A percentile compares a stretch with the other conserved stretches of the same genome.
Evolutionary conservation across 257 asterid genomes (phyloP).

Genomic region (Solanum rostratum): DNA sequence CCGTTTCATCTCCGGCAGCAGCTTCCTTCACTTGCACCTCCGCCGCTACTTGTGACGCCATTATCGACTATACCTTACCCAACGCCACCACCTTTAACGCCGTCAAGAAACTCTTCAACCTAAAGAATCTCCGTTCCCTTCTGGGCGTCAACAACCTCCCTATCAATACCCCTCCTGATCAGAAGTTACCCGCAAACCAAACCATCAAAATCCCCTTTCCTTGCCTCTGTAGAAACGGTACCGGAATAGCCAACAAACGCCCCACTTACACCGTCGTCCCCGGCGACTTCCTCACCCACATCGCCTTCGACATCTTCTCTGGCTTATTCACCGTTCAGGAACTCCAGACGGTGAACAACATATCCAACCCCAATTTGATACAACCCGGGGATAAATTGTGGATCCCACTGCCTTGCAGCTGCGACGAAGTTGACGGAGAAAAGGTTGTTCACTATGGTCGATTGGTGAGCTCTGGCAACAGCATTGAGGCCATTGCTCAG

Average conservation of each 20-base stretch:
- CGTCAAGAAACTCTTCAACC: slow-evolving; percentile 38
- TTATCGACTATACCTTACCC: slow-evolving; percentile 49
- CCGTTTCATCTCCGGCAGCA: neutral
- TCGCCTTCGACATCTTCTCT: slow-evolving; percentile 47
- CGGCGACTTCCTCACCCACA: slow-evolving; percentile 48
- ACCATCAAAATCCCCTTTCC: slow-evolving; percentile 53
- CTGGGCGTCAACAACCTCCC: slow-evolving; percentile 74
- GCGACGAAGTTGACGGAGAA: slow-evolving; percentile 50
- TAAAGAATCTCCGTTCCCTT: slow-evolving; percentile 27
- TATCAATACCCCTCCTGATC: slow-evolving; percentile 17
- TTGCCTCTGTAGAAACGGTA: slow-evolving; percentile 48
- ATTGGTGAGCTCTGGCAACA: slow-evolving; percentile 38
- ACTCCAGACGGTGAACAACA: slow-evolving; percentile 49
- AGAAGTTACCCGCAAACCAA: slow-evolving; percentile 13
- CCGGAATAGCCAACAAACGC: slow-evolving; percentile 44
- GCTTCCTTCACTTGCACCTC: slow-evolving; percentile 40
- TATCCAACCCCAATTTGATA: slow-evolving; percentile 19
- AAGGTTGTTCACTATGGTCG: slow-evolving; percentile 72
- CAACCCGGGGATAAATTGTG: slow-evolving; percentile 32
- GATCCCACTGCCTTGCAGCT: slow-evolving; percentile 91
- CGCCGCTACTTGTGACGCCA: slow-evolving; percentile 31
- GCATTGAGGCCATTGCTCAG: slow-evolving; percentile 43
- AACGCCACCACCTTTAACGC: slow-evolving; percentile 53
- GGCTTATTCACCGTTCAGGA: slow-evolving; percentile 27
- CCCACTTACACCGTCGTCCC: slow-evolving; percentile 51